Conservation (phyloP, 140 eudicot genomes). For the Senecio squalidus region DNA sequence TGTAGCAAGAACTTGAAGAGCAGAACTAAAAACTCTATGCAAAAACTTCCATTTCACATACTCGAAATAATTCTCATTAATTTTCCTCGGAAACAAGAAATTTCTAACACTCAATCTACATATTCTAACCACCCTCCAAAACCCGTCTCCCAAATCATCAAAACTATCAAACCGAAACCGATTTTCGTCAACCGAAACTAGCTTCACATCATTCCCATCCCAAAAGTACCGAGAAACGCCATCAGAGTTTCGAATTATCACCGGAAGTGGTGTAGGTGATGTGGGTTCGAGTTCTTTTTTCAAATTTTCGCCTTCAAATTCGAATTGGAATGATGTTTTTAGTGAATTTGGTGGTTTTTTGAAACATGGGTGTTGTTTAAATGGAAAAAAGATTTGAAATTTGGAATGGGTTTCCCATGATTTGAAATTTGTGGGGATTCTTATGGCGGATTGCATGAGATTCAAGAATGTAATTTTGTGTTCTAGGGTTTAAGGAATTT, state of each 20-base stretch:
- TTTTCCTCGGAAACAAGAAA: constrained; percentile 70
- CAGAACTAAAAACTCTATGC: constrained; percentile 93
- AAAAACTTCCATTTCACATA: constrained; percentile 96
- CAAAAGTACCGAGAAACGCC: constrained; percentile 58
- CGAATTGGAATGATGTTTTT: constrained; percentile 36
- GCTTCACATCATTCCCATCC: constrained; percentile 49
- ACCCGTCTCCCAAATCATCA: constrained; percentile 46
- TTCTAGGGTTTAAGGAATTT: constrained; percentile 9
- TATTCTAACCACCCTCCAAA: constrained; percentile 29
- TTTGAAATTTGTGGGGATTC: constrained; percentile 10
- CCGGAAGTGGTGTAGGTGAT: constrained; percentile 44
- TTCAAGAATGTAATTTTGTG: not conserved
- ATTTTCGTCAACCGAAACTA: constrained; percentile 49
- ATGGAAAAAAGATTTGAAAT: constrained; percentile 16
- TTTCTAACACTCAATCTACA: constrained; percentile 44
- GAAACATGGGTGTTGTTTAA: constrained; percentile 29
- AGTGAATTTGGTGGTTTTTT: constrained; percentile 35
- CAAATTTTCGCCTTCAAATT: constrained; percentile 36
- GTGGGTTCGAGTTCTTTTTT: constrained; percentile 16
- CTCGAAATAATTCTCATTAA: constrained; percentile 61
- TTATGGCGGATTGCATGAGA: constrained; percentile 38
- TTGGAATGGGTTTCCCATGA: constrained; percentile 23
- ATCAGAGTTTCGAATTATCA: constrained; percentile 47
- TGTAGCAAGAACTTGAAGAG: constrained; percentile 98
- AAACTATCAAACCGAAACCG: constrained; percentile 18